Conservation (phyloP, 805 yeast species). For the Pichia californica region DNA sequence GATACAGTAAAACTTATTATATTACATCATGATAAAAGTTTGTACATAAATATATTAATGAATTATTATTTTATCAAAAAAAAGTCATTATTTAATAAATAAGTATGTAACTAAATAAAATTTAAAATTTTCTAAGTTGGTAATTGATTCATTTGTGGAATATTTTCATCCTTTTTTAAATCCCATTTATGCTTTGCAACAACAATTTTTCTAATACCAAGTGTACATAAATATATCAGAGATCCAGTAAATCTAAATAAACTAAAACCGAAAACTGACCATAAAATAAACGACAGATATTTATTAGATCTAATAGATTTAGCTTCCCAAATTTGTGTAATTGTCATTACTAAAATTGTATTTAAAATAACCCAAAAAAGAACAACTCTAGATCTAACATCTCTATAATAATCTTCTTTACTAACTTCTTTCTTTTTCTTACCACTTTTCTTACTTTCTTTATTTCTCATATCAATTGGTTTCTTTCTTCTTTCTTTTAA, state of each 20-base stretch:
- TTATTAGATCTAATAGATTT: conserved; percentile 61
- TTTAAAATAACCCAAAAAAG: conserved; percentile 87
- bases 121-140: conserved; percentile 5
- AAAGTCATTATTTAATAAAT: no score
- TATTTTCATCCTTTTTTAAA: conserved; percentile 17
- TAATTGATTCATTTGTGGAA: conserved; percentile 13
- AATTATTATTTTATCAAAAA: no score
- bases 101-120: neutral
- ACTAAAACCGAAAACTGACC: conserved; percentile 88
- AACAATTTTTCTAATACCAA: conserved; percentile 27
- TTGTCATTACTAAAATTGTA: conserved; percentile 74
- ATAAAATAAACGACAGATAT: conserved; percentile 76
- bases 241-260: conserved; percentile 82
- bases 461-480: conserved; percentile 43
- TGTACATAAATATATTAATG: no score
- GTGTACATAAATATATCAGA: conserved; percentile 52
- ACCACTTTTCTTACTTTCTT: conserved; percentile 32
- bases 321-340: conserved; percentile 73
- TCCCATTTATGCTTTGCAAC: conserved; percentile 30
- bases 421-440: conserved; percentile 33
- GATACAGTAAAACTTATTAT: no score
- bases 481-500: conserved; percentile 64
- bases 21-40: no score
- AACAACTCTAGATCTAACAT: conserved; percentile 93
- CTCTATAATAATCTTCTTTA: conserved; percentile 86